A percentile compares a stretch with the other conserved stretches of the same genome.
These are phyloP conservation scores for Sherardia arvensis DNA, from an alignment of 257 asterid genomes.

Conservation along the genomic window DNA sequence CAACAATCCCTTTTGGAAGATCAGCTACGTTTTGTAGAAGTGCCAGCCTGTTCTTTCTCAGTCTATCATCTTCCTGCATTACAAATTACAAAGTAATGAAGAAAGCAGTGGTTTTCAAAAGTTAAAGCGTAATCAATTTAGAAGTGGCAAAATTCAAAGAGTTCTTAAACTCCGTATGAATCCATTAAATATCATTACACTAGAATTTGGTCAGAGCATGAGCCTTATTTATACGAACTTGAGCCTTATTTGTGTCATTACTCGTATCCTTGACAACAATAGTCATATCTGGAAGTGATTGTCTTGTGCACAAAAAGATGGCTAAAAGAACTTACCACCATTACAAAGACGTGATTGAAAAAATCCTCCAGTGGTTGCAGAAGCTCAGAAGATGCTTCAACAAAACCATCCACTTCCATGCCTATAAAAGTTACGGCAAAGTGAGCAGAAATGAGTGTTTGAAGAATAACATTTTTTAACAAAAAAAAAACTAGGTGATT, in stretches of 20 bases:
- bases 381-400: constrained; percentile 52
- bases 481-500: constrained; percentile 4
- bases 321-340: constrained; percentile 66
- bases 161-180: background rate
- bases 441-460: background rate
- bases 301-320: background rate
- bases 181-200: background rate
- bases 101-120: background rate
- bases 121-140: background rate
- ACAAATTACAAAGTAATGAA: background rate
- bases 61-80: constrained; percentile 77
- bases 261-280: background rate
- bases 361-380: constrained; percentile 79
- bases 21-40: constrained; percentile 60
- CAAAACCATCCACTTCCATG: constrained; percentile 90
- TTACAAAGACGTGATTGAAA: constrained; percentile 77
- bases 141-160: background rate
- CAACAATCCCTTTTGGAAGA: constrained; percentile 86
- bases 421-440: constrained; percentile 28
- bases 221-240: background rate
- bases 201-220: background rate
- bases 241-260: background rate
- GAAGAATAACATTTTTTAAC: constrained; percentile 3
- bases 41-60: constrained; percentile 82
- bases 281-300: background rate